A percentile compares a stretch with the other conserved stretches of the same genome.
These are phyloP conservation scores for Gloeostereum incarnatum DNA, from an alignment of 768 basidiomycete genomes.

Conservation along the genomic window DNA sequence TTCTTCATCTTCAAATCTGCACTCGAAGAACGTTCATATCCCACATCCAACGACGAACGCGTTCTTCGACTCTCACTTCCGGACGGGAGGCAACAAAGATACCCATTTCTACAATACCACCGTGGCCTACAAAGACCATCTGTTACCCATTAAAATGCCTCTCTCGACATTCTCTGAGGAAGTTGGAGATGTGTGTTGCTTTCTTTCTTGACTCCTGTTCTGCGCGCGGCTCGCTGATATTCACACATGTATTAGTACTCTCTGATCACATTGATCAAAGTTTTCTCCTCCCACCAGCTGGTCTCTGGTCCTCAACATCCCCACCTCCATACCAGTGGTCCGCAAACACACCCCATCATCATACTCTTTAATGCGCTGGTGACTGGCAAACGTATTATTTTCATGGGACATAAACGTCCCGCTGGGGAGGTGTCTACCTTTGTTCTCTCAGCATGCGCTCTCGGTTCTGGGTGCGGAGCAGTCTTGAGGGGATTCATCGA, in stretches of 20 bases:
- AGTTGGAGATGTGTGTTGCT: slow-evolving; percentile 78
- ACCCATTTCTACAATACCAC: slow-evolving; percentile 91
- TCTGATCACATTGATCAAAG: slow-evolving; percentile 80
- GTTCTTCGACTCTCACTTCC: slow-evolving; percentile 34
- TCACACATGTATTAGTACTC: too few species aligned
- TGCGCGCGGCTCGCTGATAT: slow-evolving; percentile 1
- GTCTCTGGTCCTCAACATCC: slow-evolving; percentile 77
- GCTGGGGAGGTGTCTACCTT: slow-evolving; percentile 87
- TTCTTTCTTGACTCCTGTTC: slow-evolving; percentile 1
- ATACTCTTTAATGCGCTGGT: slow-evolving; percentile 93
- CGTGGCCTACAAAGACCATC: slow-evolving; percentile 76
- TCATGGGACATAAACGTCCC: slow-evolving; percentile 83
- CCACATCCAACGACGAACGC: slow-evolving; percentile 23
- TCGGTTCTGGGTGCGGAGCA: slow-evolving; percentile 85
- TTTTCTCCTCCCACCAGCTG: slow-evolving; percentile 53
- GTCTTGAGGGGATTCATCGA: slow-evolving; percentile 82
- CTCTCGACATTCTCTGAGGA: slow-evolving; percentile 86
- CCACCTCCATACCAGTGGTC: slow-evolving; percentile 88
- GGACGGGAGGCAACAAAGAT: slow-evolving; percentile 60
- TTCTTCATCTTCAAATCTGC: slow-evolving; percentile 55
- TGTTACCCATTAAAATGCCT: slow-evolving; percentile 86
- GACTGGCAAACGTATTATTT: slow-evolving; percentile 93
- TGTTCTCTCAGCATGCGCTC: slow-evolving; percentile 89
- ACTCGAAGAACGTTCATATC: slow-evolving; percentile 29
- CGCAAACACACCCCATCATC: slow-evolving; percentile 87